Percentiles rank a stretch among this genome's conserved stretches.
These are phyloP conservation scores for Macrophomina tecta DNA, from an alignment of 2,329 filamentous ascomycete species.

Conservation along the genomic window DNA sequence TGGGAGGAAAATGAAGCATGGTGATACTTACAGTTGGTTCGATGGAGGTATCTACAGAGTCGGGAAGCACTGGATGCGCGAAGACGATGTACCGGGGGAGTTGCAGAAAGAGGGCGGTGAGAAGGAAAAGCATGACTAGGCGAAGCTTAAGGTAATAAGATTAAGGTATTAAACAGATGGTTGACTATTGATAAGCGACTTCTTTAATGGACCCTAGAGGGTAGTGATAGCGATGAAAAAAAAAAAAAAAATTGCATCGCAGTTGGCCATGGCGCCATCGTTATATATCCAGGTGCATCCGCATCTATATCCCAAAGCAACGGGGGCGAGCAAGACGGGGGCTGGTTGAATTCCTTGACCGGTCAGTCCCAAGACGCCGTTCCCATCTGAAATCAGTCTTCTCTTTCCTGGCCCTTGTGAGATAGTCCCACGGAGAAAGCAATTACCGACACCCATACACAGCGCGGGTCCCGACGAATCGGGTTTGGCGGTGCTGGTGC, in stretches of 20 bases:
- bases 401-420: background rate
- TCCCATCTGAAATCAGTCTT: background rate
- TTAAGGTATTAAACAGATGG: background rate
- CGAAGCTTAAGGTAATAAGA: background rate
- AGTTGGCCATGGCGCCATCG: too few species aligned
- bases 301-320: too few species aligned
- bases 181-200: too few species aligned
- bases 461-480: background rate
- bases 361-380: background rate
- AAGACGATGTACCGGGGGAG: background rate
- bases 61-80: background rate
- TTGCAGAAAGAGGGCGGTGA: background rate
- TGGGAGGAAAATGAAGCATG: background rate
- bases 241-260: background rate
- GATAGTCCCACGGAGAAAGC: background rate
- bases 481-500: background rate
- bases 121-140: background rate
- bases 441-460: background rate
- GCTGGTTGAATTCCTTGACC: conserved; percentile 21
- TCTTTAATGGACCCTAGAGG: too few species aligned
- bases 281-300: too few species aligned
- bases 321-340: background rate
- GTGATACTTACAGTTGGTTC: background rate
- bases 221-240: background rate
- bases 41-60: background rate